Evolutionary conservation across 768 basidiomycete genomes (phyloP), one percentile per base, ranked within the genome.

Genomic region (Strobilomyces dryophilus): DNA sequence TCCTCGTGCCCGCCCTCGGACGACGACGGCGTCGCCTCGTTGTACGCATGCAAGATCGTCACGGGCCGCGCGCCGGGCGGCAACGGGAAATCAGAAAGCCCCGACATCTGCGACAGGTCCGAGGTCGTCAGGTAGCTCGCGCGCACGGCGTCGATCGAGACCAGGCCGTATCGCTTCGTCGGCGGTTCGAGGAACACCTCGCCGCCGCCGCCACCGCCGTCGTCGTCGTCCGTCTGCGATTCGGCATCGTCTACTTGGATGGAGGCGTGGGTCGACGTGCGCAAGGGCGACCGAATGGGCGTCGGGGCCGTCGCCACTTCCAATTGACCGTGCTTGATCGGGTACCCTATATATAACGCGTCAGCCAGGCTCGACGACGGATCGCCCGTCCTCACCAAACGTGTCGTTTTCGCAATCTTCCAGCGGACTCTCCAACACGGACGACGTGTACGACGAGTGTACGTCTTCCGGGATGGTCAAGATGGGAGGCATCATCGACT

Each of bases 11-110:
- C 31, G 3, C 34, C 37, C 18, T 24, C 24, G 24, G 51, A 45
- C 8, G 44, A 47, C 7, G 51, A 2, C n/a, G 53, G 15, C 8
- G 40, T 50, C 41, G 18, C n/a, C 14, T 76, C 74, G 56, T 75
- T 75, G 53, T 74, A 79, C 0, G 79, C 66, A 35, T 73, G 72
- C 20, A 81, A 52, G n/a, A 78, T 65, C 8, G 77, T 75, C 58
- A 74, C 65, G 45, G 56, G 50, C 45, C 60, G 48, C n/a, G 66
- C 60, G 3, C 53, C 53, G 0, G 87, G 87, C 4, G 87, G 87
- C 9, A 68, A 69, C 2, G 87, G 87, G 63, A 89, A 89, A 60
- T 88, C 87, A 5, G 85, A 87, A 14, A 89, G 75, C 9, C 76
- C 75, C 2, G 87, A 88, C 75, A 89, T 89, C 29, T 77, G 76